A percentile compares a stretch with the other conserved stretches of the same genome.
phyloP scores from a whole-genome alignment of 768 basidiomycete genomes.

The Lanmaoa rubissima region DNA sequence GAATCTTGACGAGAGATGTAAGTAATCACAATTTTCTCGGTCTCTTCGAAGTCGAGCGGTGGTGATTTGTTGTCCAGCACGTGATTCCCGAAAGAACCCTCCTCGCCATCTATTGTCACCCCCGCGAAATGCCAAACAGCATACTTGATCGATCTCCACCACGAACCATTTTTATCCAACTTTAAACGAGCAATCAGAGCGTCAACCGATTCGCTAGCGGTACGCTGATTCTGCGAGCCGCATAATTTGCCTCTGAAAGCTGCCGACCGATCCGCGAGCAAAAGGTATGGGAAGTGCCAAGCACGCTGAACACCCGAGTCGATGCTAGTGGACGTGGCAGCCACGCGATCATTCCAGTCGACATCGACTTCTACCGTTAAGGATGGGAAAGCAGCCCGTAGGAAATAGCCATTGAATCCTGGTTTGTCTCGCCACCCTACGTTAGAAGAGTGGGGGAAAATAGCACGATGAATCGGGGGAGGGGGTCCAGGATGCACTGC shows the following conservation, averaged over 20 bases:
- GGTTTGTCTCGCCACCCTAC: conserved; percentile 74
- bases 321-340: conserved; percentile 20
- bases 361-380: conserved; percentile 62
- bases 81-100: conserved; percentile 26
- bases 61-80: not conserved
- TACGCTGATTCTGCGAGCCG: conserved; percentile 65
- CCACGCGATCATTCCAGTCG: conserved; percentile 70
- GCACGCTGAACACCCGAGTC: conserved; percentile 41
- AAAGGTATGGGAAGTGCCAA: conserved; percentile 68
- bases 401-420: conserved; percentile 74
- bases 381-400: conserved; percentile 72
- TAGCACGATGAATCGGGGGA: conserved; percentile 62
- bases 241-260: conserved; percentile 66
- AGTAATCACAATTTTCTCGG: conserved; percentile 58
- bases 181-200: conserved; percentile 43
- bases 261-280: conserved; percentile 75
- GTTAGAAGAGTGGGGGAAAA: conserved; percentile 62
- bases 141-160: conserved; percentile 77
- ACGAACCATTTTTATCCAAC: conserved; percentile 40
- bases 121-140: conserved; percentile 70
- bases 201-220: conserved; percentile 66
- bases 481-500: conserved; percentile 39
- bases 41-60: conserved; percentile 35
- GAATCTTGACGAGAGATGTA: conserved; percentile 71
- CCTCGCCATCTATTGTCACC: conserved; percentile 33